A percentile compares a stretch with the other conserved stretches of the same genome.
phyloP scores from a whole-genome alignment of 2,329 filamentous ascomycete genomes.

The Dryadomyces quercivorus region DNA sequence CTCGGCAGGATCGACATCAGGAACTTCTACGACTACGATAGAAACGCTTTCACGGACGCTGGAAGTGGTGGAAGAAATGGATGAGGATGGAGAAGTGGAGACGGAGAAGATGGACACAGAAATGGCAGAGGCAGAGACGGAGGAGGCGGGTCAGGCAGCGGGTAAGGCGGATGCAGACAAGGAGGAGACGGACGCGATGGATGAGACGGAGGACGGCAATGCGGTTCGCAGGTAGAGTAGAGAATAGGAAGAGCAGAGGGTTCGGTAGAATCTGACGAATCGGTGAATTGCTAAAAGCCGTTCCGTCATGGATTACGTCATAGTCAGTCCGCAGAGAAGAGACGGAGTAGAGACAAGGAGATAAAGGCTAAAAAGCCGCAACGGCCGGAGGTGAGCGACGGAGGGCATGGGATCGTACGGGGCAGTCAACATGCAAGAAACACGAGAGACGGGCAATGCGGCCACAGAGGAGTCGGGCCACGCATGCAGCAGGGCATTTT shows the following conservation, averaged over 20 bases:
- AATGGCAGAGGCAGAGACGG: background rate
- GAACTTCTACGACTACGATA: background rate
- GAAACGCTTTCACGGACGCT: background rate
- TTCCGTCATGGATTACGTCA: too few relatives aligned
- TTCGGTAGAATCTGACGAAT: background rate
- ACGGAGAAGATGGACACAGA: background rate
- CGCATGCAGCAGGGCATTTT: too few relatives aligned
- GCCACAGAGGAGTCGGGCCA: too few relatives aligned
- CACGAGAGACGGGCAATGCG: too few relatives aligned
- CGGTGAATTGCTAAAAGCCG: too few relatives aligned
- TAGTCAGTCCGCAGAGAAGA: too few relatives aligned
- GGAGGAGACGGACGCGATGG: background rate
- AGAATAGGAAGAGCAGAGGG: background rate
- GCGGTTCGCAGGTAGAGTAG: background rate
- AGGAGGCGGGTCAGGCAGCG: too few relatives aligned
- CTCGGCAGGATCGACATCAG: background rate
- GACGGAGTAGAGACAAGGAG: too few relatives aligned
- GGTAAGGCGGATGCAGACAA: background rate
- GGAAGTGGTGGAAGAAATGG: background rate
- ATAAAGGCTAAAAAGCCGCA: too few relatives aligned
- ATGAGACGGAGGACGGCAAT: background rate
- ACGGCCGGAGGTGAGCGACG: too few relatives aligned
- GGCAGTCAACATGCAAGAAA: too few relatives aligned
- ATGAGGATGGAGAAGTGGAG: background rate
- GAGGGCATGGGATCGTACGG: too few relatives aligned